phyloP scores from a whole-genome alignment of 1,284 basidiomycete species.

The Boletus calvinii region DNA sequence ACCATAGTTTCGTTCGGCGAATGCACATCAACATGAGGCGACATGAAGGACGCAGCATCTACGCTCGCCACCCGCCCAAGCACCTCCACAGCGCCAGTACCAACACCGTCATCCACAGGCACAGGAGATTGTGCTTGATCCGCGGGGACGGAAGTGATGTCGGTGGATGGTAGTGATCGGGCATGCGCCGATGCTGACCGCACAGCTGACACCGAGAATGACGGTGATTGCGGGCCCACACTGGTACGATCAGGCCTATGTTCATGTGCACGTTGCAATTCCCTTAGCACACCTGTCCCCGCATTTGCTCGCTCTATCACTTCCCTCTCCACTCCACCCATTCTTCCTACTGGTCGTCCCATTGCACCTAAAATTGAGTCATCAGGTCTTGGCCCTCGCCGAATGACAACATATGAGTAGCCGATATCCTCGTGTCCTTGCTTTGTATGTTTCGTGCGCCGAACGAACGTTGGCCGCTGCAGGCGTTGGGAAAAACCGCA shows the following conservation, averaged over 20 bases:
- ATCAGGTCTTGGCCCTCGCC: constrained; percentile 70
- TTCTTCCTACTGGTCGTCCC: constrained; percentile 48
- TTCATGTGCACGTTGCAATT: constrained; percentile 24
- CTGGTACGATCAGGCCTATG: constrained; percentile 18
- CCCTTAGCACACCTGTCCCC: constrained; percentile 25
- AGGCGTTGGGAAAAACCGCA: constrained; percentile 89
- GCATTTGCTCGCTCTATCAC: constrained; percentile 28
- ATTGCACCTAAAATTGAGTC: constrained; percentile 30
- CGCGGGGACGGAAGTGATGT: constrained; percentile 27
- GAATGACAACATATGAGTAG: constrained; percentile 91
- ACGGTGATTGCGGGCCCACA: constrained; percentile 31
- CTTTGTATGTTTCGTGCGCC: constrained; percentile 83
- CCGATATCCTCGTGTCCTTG: constrained; percentile 82
- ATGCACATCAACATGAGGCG: constrained; percentile 30
- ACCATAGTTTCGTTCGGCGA: constrained; percentile 15
- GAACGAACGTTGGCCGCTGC: constrained; percentile 82
- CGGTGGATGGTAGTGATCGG: constrained; percentile 16
- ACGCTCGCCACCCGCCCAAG: constrained; percentile 18
- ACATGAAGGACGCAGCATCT: constrained; percentile 20
- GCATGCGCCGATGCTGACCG: constrained; percentile 11
- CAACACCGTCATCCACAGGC: constrained; percentile 41
- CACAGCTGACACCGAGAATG: constrained; percentile 13
- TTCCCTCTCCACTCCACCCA: constrained; percentile 59
- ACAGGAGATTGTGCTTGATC: constrained; percentile 42
- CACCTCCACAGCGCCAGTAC: constrained; percentile 14